These are phyloP conservation scores for Emericellopsis atlantica DNA, from an alignment of 2,329 filamentous ascomycete species.

Conservation along the genomic window DNA sequence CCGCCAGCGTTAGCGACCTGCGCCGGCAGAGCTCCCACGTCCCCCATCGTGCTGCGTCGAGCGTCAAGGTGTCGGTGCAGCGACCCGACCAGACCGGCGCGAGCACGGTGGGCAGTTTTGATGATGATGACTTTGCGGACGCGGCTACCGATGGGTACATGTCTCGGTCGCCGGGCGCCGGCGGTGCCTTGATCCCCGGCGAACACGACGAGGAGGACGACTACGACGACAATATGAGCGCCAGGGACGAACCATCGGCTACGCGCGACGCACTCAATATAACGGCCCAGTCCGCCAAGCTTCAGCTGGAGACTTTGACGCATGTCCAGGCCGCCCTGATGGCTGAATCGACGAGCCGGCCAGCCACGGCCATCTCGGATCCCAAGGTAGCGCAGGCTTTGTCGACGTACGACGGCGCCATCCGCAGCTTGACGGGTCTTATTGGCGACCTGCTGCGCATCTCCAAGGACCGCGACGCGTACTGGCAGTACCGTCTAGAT, in stretches of 20 bases:
- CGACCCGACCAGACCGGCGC: slow-evolving; percentile 22
- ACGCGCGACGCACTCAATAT: slow-evolving; percentile 95
- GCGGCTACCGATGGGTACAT: slow-evolving; percentile 29
- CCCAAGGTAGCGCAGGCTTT: slow-evolving; percentile 65
- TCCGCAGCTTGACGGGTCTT: slow-evolving; percentile 74
- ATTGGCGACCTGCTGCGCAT: slow-evolving; percentile 84
- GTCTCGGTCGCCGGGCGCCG: slow-evolving; percentile 21
- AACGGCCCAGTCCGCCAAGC: slow-evolving; percentile 83
- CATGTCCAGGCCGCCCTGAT: slow-evolving; percentile 77
- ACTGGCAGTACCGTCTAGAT: slow-evolving; percentile 92
- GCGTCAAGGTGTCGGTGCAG: slow-evolving; percentile 14
- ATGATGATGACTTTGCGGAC: slow-evolving; percentile 40
- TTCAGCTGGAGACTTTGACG: slow-evolving; percentile 83
- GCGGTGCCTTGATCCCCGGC: slow-evolving; percentile 18
- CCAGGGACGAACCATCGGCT: slow-evolving; percentile 57
- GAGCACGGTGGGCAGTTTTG: slow-evolving; percentile 34
- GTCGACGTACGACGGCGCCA: slow-evolving; percentile 76
- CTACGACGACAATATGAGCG: slow-evolving; percentile 61
- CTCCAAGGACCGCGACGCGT: slow-evolving; percentile 83
- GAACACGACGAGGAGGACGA: slow-evolving; percentile 57
- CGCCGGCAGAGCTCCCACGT: slow-evolving; percentile 31
- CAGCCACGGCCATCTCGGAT: slow-evolving; percentile 62
- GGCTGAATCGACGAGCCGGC: slow-evolving; percentile 52
- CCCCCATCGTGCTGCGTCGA: slow-evolving; percentile 13
- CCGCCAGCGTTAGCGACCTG: slow-evolving; percentile 34